These are phyloP conservation scores for Stramenopiles sp. DNA, from an alignment of 352 stramenopile genomes.

Conservation along the genomic window DNA sequence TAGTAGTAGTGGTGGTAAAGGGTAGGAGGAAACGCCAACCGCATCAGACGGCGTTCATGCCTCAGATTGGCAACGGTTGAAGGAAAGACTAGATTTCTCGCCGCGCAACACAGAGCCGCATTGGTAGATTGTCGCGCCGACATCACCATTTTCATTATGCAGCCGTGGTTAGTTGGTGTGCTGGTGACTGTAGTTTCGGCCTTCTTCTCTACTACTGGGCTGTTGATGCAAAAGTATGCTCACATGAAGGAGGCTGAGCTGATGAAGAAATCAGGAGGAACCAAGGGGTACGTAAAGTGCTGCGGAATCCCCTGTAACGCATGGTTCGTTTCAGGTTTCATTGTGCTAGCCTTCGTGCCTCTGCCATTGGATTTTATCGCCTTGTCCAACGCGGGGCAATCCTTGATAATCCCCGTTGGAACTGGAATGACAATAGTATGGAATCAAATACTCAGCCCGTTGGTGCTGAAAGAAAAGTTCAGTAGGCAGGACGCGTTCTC, in stretches of 20 bases:
- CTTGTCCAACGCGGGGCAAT: background rate
- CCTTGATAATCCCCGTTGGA: background rate
- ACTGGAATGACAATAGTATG: conserved; percentile 1
- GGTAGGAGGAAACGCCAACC: no score
- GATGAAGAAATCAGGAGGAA: background rate
- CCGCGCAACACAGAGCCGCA: no score
- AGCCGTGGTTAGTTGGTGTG: background rate
- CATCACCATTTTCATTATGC: background rate
- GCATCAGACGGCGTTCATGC: no score
- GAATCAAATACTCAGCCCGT: background rate
- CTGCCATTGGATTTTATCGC: background rate
- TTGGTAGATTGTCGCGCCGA: background rate
- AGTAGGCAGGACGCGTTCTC: no score
- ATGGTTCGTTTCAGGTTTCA: background rate
- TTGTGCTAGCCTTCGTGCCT: background rate
- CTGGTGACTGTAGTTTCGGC: background rate
- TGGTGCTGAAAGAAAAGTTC: background rate
- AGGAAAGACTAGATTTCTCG: no score
- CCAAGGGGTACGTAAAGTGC: background rate
- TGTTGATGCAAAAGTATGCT: conserved; percentile 1
- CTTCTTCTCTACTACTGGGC: background rate
- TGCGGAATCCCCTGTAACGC: background rate
- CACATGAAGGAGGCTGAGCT: background rate
- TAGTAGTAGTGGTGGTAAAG: no score
- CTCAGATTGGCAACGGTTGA: no score